Conservation (phyloP, 2,329 filamentous ascomycete species). For the Phyllosticta citrichinensis region DNA sequence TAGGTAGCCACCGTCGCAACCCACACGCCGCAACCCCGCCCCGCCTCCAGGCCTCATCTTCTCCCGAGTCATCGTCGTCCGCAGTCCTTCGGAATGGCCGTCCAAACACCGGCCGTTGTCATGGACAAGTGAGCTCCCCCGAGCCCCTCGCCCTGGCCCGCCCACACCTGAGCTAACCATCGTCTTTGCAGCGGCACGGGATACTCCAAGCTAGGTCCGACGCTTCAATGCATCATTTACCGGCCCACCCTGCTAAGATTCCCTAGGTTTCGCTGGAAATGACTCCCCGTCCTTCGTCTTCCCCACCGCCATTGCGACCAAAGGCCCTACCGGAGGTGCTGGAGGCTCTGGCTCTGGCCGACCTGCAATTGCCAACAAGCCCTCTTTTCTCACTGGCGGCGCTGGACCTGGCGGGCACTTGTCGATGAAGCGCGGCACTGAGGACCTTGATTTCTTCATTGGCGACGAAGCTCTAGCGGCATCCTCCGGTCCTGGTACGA, state of each 20-base stretch:
- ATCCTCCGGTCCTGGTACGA: conserved; percentile 65
- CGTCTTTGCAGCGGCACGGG: conserved; percentile 73
- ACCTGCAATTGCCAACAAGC: conserved; percentile 86
- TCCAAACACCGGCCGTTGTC: conserved; percentile 99
- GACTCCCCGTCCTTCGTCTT: conserved; percentile 99
- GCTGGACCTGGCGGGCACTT: conserved; percentile 75
- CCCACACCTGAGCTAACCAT: conserved; percentile 27
- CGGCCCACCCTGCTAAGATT: conserved; percentile 26
- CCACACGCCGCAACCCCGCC: conserved; percentile 7
- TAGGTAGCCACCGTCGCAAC: conserved; percentile 4
- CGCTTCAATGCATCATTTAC: neutral
- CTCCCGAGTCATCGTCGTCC: conserved; percentile 4
- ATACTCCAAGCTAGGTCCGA: conserved; percentile 92
- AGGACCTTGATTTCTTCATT: conserved; percentile 98
- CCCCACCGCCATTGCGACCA: conserved; percentile 95
- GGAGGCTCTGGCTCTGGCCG: conserved; percentile 76
- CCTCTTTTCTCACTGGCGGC: conserved; percentile 85
- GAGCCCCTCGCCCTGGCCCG: conserved; percentile 8
- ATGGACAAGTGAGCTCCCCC: conserved; percentile 80
- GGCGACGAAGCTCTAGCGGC: conserved; percentile 90
- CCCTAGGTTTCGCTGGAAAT: conserved; percentile 89
- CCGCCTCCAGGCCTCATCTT: conserved; percentile 14
- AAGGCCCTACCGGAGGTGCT: conserved; percentile 60
- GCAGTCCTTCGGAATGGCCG: conserved; percentile 59
- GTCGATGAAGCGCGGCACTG: conserved; percentile 85